Base-by-base conservation (phyloP, 2,329 filamentous ascomycete genomes). In the Sarocladiaceae sp. region DNA sequence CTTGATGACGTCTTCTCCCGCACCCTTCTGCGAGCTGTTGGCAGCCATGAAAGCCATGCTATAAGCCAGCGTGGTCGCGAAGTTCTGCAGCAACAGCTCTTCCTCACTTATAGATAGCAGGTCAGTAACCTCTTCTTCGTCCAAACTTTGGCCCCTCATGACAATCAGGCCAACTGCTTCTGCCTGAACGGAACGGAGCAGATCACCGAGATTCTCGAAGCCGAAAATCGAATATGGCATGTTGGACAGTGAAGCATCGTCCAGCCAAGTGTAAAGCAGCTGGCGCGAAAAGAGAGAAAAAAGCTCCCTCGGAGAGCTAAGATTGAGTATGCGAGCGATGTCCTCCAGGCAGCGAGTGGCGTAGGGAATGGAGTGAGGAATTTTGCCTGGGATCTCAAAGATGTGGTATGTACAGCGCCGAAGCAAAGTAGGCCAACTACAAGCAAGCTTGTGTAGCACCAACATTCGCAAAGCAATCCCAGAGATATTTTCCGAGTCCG, bases 371-470 rank as follows among this genome's bases (percentile, higher is more conserved):
- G 87, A 87, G 11, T 72, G 69, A 3, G 78, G 70, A 13, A 96
- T 82, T 53, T 84, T 83, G 1, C 88, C 90, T 2, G 92, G 88
- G 0, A 87, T 90, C 66, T 97, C 94, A 60, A 97, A 96, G 20
- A 97, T 91, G 66, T 94, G 88, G 65, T 97, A 99, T 17, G 96
- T 88, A 58, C 90, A 91, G 57, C 88, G 84, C 50, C 92, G 86
- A 39, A 97, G 77, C 18, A 97, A 76, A 1, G 92, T 96, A 54
- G 90, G 85, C 89, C 93, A 97, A 49, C 76, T 73, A 26, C 90
- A 88, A 22, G 88, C 94, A 53, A 99, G 72, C 52, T 84, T 83
- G 1, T 87, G 82, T 11, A 97, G 72, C 8, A 90, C 82, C 56
- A 88, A 81, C 2, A 97, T 72, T 5, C 94, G 85, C 57, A 96